Percentiles rank a stretch among this genome's conserved stretches.
Evolutionary conservation across 169 alveolate genomes (phyloP).

Genomic region (Toxoplasma gondii): DNA sequence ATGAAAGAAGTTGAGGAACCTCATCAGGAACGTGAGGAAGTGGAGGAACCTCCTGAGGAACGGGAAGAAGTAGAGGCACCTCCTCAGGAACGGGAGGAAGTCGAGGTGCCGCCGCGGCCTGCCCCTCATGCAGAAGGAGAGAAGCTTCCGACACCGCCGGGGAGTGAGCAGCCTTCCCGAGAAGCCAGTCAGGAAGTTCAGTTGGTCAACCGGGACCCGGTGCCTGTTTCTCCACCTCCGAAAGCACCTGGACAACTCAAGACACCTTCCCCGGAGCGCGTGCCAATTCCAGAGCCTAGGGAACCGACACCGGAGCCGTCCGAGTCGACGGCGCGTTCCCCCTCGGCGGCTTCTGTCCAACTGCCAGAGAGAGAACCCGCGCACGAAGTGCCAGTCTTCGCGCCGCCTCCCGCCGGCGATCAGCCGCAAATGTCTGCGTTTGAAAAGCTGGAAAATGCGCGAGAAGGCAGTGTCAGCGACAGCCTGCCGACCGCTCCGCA

Average conservation of each 20-base stretch:
- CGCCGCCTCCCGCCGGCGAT: neutral
- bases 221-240: neutral
- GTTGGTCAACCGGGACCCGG: neutral
- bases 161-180: neutral
- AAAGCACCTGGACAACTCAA: neutral
- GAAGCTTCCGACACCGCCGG: neutral
- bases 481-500: neutral
- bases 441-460: constrained; percentile 25
- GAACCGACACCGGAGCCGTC: neutral
- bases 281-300: neutral
- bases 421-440: neutral
- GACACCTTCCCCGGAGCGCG: neutral
- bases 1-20: neutral
- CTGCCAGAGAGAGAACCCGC: neutral
- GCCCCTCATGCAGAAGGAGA: neutral
- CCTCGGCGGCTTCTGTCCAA: neutral
- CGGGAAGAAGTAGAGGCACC: neutral
- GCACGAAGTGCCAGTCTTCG: neutral
- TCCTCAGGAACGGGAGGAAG: neutral
- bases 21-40: neutral
- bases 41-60: neutral
- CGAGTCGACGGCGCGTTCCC: neutral
- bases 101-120: neutral
- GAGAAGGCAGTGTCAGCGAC: neutral
- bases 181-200: neutral